phyloP scores from a whole-genome alignment of 164 flowering plant species.

The Nymphaea colorata region DNA sequence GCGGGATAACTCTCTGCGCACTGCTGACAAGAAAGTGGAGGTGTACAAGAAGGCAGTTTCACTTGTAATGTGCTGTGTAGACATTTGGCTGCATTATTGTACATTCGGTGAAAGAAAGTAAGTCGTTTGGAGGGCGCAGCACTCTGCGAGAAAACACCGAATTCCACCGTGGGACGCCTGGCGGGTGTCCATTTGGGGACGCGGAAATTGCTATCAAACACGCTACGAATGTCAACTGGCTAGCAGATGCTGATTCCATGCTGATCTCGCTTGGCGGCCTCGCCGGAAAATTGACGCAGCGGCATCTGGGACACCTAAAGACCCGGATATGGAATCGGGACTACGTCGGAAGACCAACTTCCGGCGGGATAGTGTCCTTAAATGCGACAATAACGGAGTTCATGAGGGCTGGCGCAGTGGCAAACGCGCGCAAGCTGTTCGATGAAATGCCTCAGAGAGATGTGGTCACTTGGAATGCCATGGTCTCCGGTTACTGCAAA shows the following conservation, averaged over 20 bases:
- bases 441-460: conserved; percentile 49
- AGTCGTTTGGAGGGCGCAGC: no score
- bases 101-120: no score
- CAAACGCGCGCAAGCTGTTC: conserved; percentile 39
- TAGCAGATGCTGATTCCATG: neutral
- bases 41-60: no score
- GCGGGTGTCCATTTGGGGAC: no score
- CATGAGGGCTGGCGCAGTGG: conserved; percentile 39
- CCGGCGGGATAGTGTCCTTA: conserved; percentile 20
- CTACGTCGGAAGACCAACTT: conserved; percentile 3
- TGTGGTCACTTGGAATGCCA: conserved; percentile 41
- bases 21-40: no score
- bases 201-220: no score
- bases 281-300: neutral
- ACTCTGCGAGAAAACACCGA: no score
- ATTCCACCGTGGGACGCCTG: no score
- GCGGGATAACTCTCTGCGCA: no score
- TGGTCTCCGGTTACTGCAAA: conserved; percentile 45
- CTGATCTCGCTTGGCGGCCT: neutral
- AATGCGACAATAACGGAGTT: conserved; percentile 28
- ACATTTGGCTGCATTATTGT: no score
- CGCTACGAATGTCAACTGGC: neutral
- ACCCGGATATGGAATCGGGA: neutral
- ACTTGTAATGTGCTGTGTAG: no score
- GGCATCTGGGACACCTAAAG: neutral